Evolutionary conservation across 1,139 yeast species (phyloP).

Genomic region (Yamadazyma kanchanaburiensis): DNA sequence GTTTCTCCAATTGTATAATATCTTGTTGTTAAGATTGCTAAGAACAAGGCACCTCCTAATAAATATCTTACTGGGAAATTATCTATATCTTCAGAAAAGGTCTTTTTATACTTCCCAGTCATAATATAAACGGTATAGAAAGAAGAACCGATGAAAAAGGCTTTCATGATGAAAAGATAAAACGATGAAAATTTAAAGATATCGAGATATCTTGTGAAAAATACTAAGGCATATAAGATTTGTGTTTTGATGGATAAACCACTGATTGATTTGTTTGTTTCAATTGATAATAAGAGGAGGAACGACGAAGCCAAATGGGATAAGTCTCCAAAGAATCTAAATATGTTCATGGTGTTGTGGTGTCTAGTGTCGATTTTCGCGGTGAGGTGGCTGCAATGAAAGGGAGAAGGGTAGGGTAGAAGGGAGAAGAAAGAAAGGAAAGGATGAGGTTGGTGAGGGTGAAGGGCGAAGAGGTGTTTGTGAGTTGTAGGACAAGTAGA

Average conservation of each 20-base stretch:
- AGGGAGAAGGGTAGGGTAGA: not conserved
- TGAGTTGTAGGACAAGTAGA: not conserved
- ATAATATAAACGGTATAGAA: constrained; percentile 73
- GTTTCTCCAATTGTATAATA: constrained; percentile 61
- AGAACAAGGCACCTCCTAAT: constrained; percentile 56
- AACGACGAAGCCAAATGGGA: constrained; percentile 81
- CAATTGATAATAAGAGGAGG: constrained; percentile 71
- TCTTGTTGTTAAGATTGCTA: constrained; percentile 65
- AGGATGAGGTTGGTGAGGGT: not conserved
- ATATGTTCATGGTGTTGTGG: constrained; percentile 40
- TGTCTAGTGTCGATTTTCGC: too few species aligned
- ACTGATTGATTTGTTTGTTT: constrained; percentile 59
- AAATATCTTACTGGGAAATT: constrained; percentile 75
- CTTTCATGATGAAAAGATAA: constrained; percentile 78
- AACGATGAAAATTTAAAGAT: constrained; percentile 58
- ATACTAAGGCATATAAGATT: constrained; percentile 72
- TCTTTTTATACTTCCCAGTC: constrained; percentile 57
- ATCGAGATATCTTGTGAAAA: constrained; percentile 75
- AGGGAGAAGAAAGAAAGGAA: not conserved
- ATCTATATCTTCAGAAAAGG: constrained; percentile 54
- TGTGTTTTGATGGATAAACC: constrained; percentile 93
- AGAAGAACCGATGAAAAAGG: constrained; percentile 75
- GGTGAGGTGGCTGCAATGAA: not conserved
- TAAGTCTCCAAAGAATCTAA: constrained; percentile 67
- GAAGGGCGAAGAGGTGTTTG: not conserved